These are phyloP conservation scores for Haberlea rhodopensis DNA, from an alignment of 257 asterid genomes.

Conservation along the genomic window DNA sequence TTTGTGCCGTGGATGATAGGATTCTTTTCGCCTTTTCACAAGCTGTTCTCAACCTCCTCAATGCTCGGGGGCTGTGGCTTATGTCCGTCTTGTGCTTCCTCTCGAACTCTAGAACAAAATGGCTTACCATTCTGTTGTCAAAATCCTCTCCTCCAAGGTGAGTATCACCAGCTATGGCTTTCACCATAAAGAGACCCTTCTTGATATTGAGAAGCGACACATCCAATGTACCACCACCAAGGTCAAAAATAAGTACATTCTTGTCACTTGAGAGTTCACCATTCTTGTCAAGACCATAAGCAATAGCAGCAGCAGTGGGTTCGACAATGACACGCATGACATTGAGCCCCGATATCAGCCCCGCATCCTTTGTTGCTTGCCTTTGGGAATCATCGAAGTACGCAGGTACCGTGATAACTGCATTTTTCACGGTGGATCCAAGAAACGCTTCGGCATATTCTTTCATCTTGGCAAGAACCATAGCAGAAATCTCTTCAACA, in stretches of 20 bases:
- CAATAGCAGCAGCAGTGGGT: neutral
- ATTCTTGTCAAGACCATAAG: neutral
- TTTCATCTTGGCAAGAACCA: too few relatives aligned
- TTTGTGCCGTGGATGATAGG: too few relatives aligned
- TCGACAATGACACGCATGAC: neutral
- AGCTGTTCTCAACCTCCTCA: constrained; percentile 47
- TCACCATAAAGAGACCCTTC: constrained; percentile 24
- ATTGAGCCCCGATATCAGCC: neutral
- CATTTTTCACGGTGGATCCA: too few relatives aligned
- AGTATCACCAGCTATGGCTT: constrained; percentile 28
- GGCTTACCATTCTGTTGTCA: too few relatives aligned
- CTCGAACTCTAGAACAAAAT: constrained; percentile 48
- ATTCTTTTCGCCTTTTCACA: too few relatives aligned
- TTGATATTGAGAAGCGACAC: constrained; percentile 31
- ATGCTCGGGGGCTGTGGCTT: constrained; percentile 26
- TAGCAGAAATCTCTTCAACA: too few relatives aligned
- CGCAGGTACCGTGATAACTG: too few relatives aligned
- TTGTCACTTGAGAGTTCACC: neutral
- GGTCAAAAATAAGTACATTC: too few relatives aligned
- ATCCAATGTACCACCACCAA: constrained; percentile 53
- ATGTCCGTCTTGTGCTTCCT: constrained; percentile 45
- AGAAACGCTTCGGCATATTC: too few relatives aligned
- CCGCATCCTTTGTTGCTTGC: neutral
- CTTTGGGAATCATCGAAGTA: too few relatives aligned
- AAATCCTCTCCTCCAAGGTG: too few relatives aligned